phyloP scores from a whole-genome alignment of 805 yeast species.

The Metschnikowia peoriensis region DNA sequence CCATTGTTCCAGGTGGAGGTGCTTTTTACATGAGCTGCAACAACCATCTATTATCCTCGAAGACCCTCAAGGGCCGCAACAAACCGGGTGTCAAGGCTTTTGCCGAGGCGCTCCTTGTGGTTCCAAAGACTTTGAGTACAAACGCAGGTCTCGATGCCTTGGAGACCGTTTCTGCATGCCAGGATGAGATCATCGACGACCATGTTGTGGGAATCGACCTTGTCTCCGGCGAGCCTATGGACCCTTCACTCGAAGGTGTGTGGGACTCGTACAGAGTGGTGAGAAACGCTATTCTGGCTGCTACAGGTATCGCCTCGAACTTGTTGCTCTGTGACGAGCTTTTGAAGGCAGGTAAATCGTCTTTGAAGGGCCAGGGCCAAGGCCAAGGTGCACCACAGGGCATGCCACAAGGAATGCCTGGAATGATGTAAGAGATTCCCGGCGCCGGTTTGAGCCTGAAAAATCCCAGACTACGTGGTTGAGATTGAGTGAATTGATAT shows the following conservation, averaged over 20 bases:
- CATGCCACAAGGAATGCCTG: constrained; percentile 22
- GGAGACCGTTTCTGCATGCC: constrained; percentile 84
- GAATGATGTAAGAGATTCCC: constrained; percentile 11
- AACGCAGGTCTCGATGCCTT: constrained; percentile 94
- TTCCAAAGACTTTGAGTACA: constrained; percentile 89
- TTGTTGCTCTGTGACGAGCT: constrained; percentile 92
- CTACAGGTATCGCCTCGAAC: constrained; percentile 92
- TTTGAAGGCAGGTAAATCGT: constrained; percentile 93
- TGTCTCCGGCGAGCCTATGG: constrained; percentile 91
- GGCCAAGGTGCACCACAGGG: constrained; percentile 19
- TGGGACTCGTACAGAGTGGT: constrained; percentile 96
- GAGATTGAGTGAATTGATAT: not conserved
- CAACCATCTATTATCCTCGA: constrained; percentile 53
- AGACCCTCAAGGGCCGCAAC: constrained; percentile 73
- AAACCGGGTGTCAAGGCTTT: constrained; percentile 92
- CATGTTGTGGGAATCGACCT: constrained; percentile 88
- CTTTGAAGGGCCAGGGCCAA: constrained; percentile 58
- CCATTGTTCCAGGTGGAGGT: constrained; percentile 96
- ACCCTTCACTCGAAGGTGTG: constrained; percentile 89
- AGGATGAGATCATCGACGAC: constrained; percentile 81
- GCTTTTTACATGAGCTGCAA: constrained; percentile 88
- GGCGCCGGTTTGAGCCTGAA: not conserved
- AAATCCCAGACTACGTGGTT: not conserved
- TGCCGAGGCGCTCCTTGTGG: constrained; percentile 84
- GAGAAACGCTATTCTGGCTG: constrained; percentile 88